Evolutionary conservation across 2,329 filamentous ascomycete genomes (phyloP).

Genomic region (Cladophialophora immunda): DNA sequence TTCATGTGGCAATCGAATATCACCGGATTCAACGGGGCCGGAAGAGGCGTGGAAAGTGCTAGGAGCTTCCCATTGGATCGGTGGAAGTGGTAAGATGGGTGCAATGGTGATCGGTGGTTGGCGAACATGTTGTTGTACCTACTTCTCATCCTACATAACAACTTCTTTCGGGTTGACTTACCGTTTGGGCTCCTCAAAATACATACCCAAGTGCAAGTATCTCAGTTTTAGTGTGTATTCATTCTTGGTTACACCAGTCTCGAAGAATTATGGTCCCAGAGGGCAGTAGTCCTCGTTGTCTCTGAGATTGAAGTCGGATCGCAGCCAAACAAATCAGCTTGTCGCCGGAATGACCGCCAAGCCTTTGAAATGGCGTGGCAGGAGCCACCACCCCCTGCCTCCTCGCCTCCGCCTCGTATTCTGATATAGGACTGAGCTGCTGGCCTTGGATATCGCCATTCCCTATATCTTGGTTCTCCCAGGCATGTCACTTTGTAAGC

Average conservation of each 20-base stretch:
- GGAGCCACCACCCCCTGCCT: neutral
- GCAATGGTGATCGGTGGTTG: neutral
- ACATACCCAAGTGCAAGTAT: neutral
- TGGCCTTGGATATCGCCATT: neutral
- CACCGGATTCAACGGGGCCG: neutral
- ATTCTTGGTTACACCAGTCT: too few species aligned
- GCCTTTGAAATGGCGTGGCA: neutral
- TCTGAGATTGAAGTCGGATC: neutral
- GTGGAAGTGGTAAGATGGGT: neutral
- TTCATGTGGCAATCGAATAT: conserved; percentile 1
- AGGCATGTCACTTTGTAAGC: too few species aligned
- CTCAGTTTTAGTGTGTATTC: neutral
- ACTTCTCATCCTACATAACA: neutral
- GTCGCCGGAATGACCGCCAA: neutral
- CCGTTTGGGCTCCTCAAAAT: neutral
- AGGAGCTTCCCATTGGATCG: neutral
- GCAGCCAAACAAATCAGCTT: neutral
- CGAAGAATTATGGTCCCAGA: neutral
- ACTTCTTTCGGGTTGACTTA: neutral
- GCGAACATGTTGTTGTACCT: too few species aligned
- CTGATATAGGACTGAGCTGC: too few species aligned
- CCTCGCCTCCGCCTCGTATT: too few species aligned
- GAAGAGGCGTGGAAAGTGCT: neutral
- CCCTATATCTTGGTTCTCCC: neutral
- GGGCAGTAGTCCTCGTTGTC: neutral